Conservation (phyloP, 805 yeast species). For the Kodamaea hsintzibuensis region DNA sequence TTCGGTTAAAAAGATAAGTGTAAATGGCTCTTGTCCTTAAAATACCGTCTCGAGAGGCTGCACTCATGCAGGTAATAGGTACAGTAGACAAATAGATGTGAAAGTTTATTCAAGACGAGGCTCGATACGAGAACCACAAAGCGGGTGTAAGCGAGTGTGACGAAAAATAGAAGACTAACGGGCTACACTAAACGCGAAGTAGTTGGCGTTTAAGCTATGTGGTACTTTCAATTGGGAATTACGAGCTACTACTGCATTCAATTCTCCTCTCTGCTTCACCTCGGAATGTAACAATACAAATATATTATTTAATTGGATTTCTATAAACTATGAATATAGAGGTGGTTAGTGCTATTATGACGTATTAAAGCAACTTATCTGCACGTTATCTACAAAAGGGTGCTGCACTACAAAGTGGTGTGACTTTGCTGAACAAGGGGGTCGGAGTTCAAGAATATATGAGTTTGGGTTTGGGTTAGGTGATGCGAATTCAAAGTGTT, state of each 20-base stretch:
- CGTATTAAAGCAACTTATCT: background rate
- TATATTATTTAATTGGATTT: background rate
- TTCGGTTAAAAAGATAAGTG: background rate
- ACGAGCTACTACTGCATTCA: background rate
- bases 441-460: too few species aligned
- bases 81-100: background rate
- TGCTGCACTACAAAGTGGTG: background rate
- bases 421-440: background rate
- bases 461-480: background rate
- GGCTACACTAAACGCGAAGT: background rate
- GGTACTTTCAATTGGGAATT: background rate
- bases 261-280: background rate
- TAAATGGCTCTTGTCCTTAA: background rate
- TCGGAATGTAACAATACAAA: background rate
- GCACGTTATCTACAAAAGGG: too few species aligned
- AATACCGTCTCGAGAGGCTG: slow-evolving; percentile 2
- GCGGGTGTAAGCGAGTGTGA: background rate
- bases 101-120: background rate
- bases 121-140: background rate
- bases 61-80: background rate
- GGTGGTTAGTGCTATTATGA: background rate
- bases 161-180: background rate
- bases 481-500: background rate
- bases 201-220: background rate
- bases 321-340: background rate